Evolutionary conservation across 441 rosid genomes (phyloP).

Genomic region (Aquilaria agallochum): DNA sequence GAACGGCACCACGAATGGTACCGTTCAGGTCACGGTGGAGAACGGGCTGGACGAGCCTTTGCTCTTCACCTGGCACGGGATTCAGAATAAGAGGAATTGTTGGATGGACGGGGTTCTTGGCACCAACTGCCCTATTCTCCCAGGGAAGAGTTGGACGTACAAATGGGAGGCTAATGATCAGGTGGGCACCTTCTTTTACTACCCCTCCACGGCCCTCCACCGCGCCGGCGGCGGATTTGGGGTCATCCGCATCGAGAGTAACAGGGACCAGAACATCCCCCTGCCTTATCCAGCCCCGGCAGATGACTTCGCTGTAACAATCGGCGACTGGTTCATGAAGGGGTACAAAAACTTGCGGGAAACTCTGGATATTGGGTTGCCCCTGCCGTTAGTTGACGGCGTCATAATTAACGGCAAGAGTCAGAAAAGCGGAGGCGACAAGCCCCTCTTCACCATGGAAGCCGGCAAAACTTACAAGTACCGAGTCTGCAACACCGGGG

Average conservation of each 20-base stretch:
- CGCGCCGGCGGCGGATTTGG: slow-evolving; percentile 65
- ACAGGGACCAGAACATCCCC: slow-evolving; percentile 64
- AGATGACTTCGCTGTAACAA: slow-evolving; percentile 61
- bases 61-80: slow-evolving; percentile 64
- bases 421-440: slow-evolving; percentile 38
- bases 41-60: slow-evolving; percentile 67
- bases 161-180: slow-evolving; percentile 74
- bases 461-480: slow-evolving; percentile 59
- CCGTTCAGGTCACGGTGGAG: slow-evolving; percentile 52
- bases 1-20: slow-evolving; percentile 62
- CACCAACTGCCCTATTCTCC: slow-evolving; percentile 60
- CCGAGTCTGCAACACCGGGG: slow-evolving; percentile 56
- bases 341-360: slow-evolving; percentile 39
- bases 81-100: slow-evolving; percentile 63
- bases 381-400: slow-evolving; percentile 53
- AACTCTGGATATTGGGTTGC: slow-evolving; percentile 45
- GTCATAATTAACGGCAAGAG: slow-evolving; percentile 59
- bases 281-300: slow-evolving; percentile 64
- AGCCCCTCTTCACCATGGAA: slow-evolving; percentile 62
- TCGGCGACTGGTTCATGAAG: slow-evolving; percentile 62
- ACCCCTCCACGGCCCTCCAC: slow-evolving; percentile 47
- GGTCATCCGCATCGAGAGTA: slow-evolving; percentile 41
- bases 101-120: slow-evolving; percentile 70
- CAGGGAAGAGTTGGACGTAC: slow-evolving; percentile 57
- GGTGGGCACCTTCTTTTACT: slow-evolving; percentile 70